phyloP scores from a whole-genome alignment of 2,329 filamentous ascomycete genomes.

The Trichothecium roseum region DNA sequence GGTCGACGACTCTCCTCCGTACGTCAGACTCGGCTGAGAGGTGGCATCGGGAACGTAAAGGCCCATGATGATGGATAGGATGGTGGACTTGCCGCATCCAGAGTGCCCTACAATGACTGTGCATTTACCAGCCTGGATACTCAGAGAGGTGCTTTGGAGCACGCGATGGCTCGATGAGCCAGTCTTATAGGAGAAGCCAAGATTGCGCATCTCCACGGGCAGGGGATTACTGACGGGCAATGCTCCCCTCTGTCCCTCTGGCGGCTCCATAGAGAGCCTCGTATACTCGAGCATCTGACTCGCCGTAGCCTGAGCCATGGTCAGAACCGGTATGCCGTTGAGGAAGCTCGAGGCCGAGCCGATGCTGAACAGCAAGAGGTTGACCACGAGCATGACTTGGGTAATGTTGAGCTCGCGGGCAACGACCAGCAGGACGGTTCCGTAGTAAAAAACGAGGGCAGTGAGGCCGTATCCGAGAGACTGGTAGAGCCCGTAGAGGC shows the following conservation, averaged over 20 bases:
- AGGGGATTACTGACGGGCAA: constrained; percentile 15
- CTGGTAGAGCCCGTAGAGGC: constrained; percentile 70
- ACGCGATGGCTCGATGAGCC: constrained; percentile 47
- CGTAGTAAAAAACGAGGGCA: constrained; percentile 78
- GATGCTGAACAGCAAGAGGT: constrained; percentile 75
- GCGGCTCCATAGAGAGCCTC: constrained; percentile 40
- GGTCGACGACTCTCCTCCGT: constrained; percentile 46
- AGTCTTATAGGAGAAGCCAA: constrained; percentile 63
- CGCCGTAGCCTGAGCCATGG: constrained; percentile 61
- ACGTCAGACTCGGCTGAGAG: constrained; percentile 30
- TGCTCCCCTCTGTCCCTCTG: constrained; percentile 46
- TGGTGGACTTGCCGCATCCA: constrained; percentile 84
- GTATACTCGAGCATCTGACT: constrained; percentile 62
- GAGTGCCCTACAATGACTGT: constrained; percentile 75
- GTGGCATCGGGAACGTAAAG: constrained; percentile 44
- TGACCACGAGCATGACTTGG: constrained; percentile 63
- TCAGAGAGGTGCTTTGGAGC: constrained; percentile 55
- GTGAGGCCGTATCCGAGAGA: constrained; percentile 60
- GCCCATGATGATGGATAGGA: constrained; percentile 63
- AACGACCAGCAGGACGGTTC: constrained; percentile 49
- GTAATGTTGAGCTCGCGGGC: constrained; percentile 37
- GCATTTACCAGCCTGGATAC: constrained; percentile 51
- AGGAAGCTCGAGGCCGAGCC: constrained; percentile 61
- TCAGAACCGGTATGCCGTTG: constrained; percentile 70
- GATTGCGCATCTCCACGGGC: constrained; percentile 36